Percentiles rank a stretch among this genome's conserved stretches.
phyloP scores from a whole-genome alignment of 805 yeast genomes.

The Saccharomycopsis guyanensis region DNA sequence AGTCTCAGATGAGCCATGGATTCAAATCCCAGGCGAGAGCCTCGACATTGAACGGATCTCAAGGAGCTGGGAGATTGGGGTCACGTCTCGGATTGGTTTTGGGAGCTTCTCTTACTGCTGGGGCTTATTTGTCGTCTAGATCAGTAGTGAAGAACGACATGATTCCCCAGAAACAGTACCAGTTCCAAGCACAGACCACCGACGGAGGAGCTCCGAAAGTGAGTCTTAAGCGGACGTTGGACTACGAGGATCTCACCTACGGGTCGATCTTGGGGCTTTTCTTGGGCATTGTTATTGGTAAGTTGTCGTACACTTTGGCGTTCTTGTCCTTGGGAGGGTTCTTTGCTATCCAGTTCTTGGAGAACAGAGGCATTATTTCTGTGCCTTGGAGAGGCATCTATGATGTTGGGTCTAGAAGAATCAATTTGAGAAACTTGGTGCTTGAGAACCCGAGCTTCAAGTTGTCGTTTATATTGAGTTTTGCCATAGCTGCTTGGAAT shows the following conservation, averaged over 20 bases:
- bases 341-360: conserved; percentile 40
- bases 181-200: background rate
- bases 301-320: conserved; percentile 46
- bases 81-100: conserved; percentile 1
- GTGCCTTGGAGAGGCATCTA: conserved; percentile 35
- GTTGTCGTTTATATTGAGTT: conserved; percentile 45
- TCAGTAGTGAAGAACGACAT: conserved; percentile 6
- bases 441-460: conserved; percentile 57
- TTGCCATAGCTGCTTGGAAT: conserved; percentile 54
- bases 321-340: conserved; percentile 41
- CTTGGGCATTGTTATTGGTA: conserved; percentile 51
- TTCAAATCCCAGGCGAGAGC: background rate
- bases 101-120: conserved; percentile 8
- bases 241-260: conserved; percentile 50
- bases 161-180: conserved; percentile 1
- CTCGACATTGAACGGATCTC: background rate
- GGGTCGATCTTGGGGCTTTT: conserved; percentile 55
- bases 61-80: background rate
- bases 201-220: background rate
- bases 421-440: conserved; percentile 44
- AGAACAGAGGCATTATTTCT: conserved; percentile 44
- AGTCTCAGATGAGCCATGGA: background rate
- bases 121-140: conserved; percentile 3
- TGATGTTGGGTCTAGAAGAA: conserved; percentile 30
- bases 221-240: conserved; percentile 34